These are phyloP conservation scores for Amylostereum areolatum DNA, from an alignment of 1,284 basidiomycete species.

Conservation along the genomic window DNA sequence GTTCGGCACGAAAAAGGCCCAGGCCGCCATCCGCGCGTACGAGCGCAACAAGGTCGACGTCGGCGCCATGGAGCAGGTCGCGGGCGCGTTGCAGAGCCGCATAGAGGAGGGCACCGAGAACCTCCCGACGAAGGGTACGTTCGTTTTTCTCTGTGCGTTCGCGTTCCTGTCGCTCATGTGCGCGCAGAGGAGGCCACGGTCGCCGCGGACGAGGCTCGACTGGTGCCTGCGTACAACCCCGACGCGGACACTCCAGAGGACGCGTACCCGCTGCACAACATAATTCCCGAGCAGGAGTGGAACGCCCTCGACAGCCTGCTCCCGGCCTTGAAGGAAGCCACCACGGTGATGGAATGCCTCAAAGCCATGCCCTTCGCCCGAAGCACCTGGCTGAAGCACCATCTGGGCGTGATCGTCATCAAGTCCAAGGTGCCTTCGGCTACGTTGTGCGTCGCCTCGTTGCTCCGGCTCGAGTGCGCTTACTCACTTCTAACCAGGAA, in stretches of 20 bases:
- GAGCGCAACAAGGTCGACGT: slow-evolving; percentile 88
- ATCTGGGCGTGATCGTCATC: slow-evolving; percentile 42
- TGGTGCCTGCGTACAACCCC: slow-evolving; percentile 69
- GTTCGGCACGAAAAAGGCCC: slow-evolving; percentile 92
- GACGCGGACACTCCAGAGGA: slow-evolving; percentile 62
- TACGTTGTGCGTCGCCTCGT: slow-evolving; percentile 6
- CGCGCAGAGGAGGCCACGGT: slow-evolving; percentile 58
- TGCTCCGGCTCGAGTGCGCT: not conserved
- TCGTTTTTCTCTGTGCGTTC: not conserved
- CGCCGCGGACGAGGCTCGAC: slow-evolving; percentile 53
- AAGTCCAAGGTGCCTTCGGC: slow-evolving; percentile 49
- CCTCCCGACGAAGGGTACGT: slow-evolving; percentile 61
- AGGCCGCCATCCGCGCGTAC: slow-evolving; percentile 74
- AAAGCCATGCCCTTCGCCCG: slow-evolving; percentile 55
- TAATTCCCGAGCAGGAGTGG: slow-evolving; percentile 77
- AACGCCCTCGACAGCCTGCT: slow-evolving; percentile 48
- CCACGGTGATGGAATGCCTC: slow-evolving; percentile 42
- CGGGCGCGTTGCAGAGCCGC: slow-evolving; percentile 71
- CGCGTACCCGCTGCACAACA: slow-evolving; percentile 69
- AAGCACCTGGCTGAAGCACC: slow-evolving; percentile 65
- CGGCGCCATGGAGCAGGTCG: slow-evolving; percentile 76
- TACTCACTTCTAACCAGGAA: slow-evolving; percentile 40
- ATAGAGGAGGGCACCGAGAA: slow-evolving; percentile 69
- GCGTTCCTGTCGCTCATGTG: not conserved
- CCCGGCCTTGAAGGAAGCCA: slow-evolving; percentile 45